Conservation (phyloP, 352 stramenopile species). For the Phytophthora pseudosyringae region DNA sequence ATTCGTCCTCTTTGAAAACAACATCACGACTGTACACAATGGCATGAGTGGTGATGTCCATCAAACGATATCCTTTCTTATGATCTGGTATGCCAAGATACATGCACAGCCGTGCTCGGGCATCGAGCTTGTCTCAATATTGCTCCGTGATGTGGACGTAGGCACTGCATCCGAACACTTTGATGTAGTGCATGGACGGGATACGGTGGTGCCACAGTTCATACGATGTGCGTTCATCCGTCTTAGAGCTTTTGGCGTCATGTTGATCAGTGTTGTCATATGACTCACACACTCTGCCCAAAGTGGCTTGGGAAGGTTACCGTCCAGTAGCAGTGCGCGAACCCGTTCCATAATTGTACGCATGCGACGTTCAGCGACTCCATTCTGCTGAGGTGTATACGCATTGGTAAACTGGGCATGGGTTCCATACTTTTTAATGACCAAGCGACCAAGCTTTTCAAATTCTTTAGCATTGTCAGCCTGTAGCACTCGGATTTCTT, state of each 20-base stretch:
- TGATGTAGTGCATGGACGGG: conserved; percentile 8
- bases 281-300: conserved; percentile 14
- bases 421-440: no score
- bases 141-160: neutral
- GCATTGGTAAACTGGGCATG: no score
- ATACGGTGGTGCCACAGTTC: conserved; percentile 8
- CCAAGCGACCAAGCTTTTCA: no score
- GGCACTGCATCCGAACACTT: conserved; percentile 3
- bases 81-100: conserved; percentile 6
- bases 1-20: conserved; percentile 2
- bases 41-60: conserved; percentile 3
- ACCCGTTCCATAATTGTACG: conserved; percentile 20
- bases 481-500: no score
- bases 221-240: conserved; percentile 1
- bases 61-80: conserved; percentile 7
- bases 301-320: neutral
- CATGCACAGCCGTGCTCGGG: neutral
- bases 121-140: conserved; percentile 1
- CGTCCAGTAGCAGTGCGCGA: conserved; percentile 5
- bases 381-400: no score
- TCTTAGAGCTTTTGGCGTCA: neutral
- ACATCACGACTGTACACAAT: conserved; percentile 24
- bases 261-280: conserved; percentile 18
- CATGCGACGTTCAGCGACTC: conserved; percentile 8
- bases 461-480: no score